Conservation (phyloP, 805 yeast genomes). For the Candida parachauliodes region DNA sequence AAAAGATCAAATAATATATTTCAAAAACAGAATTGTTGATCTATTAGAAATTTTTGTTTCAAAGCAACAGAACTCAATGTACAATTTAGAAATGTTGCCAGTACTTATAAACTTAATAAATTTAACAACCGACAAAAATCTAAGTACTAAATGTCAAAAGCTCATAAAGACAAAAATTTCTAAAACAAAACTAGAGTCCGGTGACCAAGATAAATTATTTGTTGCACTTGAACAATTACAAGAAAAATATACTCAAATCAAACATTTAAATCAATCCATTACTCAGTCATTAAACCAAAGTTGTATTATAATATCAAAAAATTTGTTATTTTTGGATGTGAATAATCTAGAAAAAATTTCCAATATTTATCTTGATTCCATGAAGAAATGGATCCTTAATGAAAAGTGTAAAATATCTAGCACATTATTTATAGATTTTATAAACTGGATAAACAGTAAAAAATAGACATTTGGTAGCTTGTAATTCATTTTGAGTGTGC, state of each 20-base stretch:
- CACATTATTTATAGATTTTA: constrained; percentile 66
- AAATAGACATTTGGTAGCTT: constrained; percentile 13
- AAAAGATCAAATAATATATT: constrained; percentile 69
- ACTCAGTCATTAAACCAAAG: constrained; percentile 60
- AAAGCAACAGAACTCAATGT: constrained; percentile 36
- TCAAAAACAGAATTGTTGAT: constrained; percentile 77
- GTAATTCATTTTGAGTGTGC: too few species aligned
- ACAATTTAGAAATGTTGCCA: constrained; percentile 42
- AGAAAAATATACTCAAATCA: constrained; percentile 32
- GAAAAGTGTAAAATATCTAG: constrained; percentile 47
- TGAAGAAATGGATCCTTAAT: constrained; percentile 59
- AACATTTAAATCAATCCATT: constrained; percentile 46
- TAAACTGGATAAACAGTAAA: constrained; percentile 72
- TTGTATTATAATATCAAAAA: constrained; percentile 62
- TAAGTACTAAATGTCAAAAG: constrained; percentile 76
- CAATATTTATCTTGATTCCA: constrained; percentile 51
- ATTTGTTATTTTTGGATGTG: constrained; percentile 38
- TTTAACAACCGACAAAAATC: constrained; percentile 61
- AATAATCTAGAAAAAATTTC: constrained; percentile 42
- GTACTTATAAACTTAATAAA: constrained; percentile 62
- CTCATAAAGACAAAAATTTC: constrained; percentile 59
- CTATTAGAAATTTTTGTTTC: constrained; percentile 62
- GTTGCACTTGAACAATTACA: constrained; percentile 42
- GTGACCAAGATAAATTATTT: constrained; percentile 20
- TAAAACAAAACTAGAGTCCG: constrained; percentile 38